Evolutionary conservation across 2,329 filamentous ascomycete genomes (phyloP).

Genomic region (Colletotrichum sp.): DNA sequence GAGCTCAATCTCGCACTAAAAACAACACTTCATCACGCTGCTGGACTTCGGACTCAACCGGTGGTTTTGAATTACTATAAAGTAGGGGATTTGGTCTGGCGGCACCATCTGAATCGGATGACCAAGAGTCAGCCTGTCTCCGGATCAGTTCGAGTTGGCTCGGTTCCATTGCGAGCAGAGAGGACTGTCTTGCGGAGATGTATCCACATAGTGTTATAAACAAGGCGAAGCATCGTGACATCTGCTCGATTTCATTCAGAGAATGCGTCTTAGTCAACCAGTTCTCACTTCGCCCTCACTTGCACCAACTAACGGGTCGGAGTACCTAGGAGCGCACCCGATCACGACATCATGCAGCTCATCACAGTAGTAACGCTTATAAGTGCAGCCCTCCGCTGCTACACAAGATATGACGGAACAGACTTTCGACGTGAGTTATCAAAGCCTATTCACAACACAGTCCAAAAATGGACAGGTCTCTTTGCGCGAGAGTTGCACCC

Average conservation of each 20-base stretch:
- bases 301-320: not conserved
- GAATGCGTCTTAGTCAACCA: accelerated
- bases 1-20: not conserved
- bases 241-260: not conserved
- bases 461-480: not conserved
- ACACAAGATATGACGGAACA: not conserved
- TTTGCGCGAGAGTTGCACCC: not conserved
- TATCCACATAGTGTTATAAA: not conserved
- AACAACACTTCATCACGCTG: not conserved
- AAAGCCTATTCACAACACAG: not conserved
- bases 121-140: not conserved
- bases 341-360: not conserved
- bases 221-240: not conserved
- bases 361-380: accelerated
- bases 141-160: not conserved
- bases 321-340: not conserved
- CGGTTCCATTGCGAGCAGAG: not conserved
- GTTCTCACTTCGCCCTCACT: not conserved
- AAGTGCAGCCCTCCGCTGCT: not conserved
- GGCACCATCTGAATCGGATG: not conserved
- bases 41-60: not conserved
- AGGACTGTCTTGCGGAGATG: not conserved
- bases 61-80: not conserved
- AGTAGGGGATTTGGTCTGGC: not conserved
- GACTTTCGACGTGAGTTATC: not conserved